Base-by-base conservation (phyloP, 768 basidiomycete genomes). In the Pleurotus djamor region DNA sequence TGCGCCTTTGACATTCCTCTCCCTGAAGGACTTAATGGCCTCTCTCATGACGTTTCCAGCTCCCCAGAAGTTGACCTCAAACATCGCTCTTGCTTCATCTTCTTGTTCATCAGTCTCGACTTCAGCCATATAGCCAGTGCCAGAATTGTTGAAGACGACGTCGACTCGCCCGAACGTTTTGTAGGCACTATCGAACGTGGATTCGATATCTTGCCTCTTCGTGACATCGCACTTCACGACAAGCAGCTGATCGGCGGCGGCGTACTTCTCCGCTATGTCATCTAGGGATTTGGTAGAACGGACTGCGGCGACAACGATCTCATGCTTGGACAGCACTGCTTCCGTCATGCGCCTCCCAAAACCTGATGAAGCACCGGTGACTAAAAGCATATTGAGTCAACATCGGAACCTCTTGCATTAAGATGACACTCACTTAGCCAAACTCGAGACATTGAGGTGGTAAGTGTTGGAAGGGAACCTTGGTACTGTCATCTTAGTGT, bases 251-350 rank as follows among this genome's bases (percentile, higher is more conserved):
- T 69, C 59, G 17, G 65, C 4, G 17, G 65, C 4, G 9, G 70
- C 36, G 59, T 47, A 7, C 16, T 47, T 47, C 45, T 12, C 45
- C 2, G 61, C 48, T 28, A 79, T 72, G 44, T 70, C 67, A 17
- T 63, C 57, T 44, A 80, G 67, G 1, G 54, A 63, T 5, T 61
- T 66, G 6, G 75, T 77, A 55, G 63, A 67, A 48, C 76, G 72
- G 43, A 75, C 63, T 10, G 77, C 76, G 13, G 79, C 79, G 55
- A 76, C 68, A 48, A 72, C 77, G n/a, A 55, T 73, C 57, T 79
- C 77, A 35, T 77, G 78, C 9, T 68, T 67, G 17, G 61, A 64
- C 28, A 81, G 66, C 36, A 66, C 74, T 32, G 64, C 41, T 59
- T 77, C 72, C 14, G 68, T 69, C 12, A 76, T 66, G 5, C 64